These are phyloP conservation scores for Chaetomium cochliodes DNA, from an alignment of 495 filamentous ascomycete genomes.

Conservation along the genomic window DNA sequence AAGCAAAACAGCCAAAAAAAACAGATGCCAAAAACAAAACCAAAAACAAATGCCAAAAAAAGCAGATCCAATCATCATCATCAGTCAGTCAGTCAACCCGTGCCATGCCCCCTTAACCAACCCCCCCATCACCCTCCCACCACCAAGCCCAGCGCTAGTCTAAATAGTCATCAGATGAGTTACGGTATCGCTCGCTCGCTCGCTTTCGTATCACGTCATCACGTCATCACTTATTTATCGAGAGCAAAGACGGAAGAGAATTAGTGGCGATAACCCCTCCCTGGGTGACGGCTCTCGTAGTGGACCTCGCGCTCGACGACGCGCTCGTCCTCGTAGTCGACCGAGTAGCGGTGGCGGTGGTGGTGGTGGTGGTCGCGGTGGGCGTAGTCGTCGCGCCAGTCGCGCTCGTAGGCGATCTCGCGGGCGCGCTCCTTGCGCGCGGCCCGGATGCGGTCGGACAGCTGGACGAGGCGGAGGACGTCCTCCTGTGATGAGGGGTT, in stretches of 20 bases:
- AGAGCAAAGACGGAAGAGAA: neutral
- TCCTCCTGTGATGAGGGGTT: constrained; percentile 63
- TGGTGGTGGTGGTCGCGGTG: constrained; percentile 33
- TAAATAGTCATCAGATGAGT: constrained; percentile 12
- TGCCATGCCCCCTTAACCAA: neutral
- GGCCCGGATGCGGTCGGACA: constrained; percentile 78
- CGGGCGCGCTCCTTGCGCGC: constrained; percentile 72
- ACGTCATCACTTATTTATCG: constrained; percentile 10
- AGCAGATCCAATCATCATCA: constrained; percentile 11
- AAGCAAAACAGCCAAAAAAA: constrained; percentile 15
- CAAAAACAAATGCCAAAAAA: neutral
- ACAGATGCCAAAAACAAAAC: constrained; percentile 19
- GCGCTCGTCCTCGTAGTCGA: constrained; percentile 55
- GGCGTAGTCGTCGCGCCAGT: constrained; percentile 63
- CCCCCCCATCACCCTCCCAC: neutral
- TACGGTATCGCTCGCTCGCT: constrained; percentile 11
- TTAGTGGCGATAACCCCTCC: constrained; percentile 27
- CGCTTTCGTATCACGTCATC: neutral
- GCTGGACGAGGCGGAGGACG: constrained; percentile 75
- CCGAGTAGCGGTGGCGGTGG: constrained; percentile 34
- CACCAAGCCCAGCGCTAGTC: constrained; percentile 16
- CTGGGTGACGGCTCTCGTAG: constrained; percentile 45
- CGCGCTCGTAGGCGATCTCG: constrained; percentile 79
- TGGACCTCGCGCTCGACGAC: constrained; percentile 59
- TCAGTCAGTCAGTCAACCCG: too few species aligned